These are phyloP conservation scores for Fagopyrum homotropicum DNA, from an alignment of 148 eudicot species.

Conservation along the genomic window DNA sequence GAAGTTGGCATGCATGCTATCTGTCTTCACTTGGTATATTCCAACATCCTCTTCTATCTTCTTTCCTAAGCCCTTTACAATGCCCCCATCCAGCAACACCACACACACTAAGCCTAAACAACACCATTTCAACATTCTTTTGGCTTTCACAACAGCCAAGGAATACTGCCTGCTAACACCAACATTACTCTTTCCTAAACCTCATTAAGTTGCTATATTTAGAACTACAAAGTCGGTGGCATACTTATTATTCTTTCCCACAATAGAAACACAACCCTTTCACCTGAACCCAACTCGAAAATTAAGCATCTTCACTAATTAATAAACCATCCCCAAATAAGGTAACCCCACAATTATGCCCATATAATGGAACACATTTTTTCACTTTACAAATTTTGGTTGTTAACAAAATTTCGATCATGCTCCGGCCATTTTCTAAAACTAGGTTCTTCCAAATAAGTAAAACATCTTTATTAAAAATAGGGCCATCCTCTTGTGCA, in stretches of 20 bases:
- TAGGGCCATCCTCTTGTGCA: too few species aligned
- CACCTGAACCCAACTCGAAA: not conserved
- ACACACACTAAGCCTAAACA: slow-evolving; percentile 13
- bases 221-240: not conserved
- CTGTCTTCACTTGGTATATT: slow-evolving; percentile 57
- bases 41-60: slow-evolving; percentile 18
- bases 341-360: too few species aligned
- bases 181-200: not conserved
- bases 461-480: too few species aligned
- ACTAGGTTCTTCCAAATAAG: too few species aligned
- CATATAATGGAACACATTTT: too few species aligned
- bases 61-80: slow-evolving; percentile 7
- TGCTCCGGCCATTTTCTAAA: too few species aligned
- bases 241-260: not conserved
- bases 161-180: too few species aligned
- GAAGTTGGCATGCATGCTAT: slow-evolving; percentile 44
- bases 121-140: not conserved
- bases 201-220: not conserved
- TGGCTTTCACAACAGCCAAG: not conserved
- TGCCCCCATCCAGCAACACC: slow-evolving; percentile 7
- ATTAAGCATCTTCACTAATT: too few species aligned
- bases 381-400: too few species aligned
- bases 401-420: too few species aligned
- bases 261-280: not conserved
- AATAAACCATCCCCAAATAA: too few species aligned